A percentile compares a stretch with the other conserved stretches of the same genome.
phyloP scores from a whole-genome alignment of 139 green algal genomes.

The Tetraselmis striata region DNA sequence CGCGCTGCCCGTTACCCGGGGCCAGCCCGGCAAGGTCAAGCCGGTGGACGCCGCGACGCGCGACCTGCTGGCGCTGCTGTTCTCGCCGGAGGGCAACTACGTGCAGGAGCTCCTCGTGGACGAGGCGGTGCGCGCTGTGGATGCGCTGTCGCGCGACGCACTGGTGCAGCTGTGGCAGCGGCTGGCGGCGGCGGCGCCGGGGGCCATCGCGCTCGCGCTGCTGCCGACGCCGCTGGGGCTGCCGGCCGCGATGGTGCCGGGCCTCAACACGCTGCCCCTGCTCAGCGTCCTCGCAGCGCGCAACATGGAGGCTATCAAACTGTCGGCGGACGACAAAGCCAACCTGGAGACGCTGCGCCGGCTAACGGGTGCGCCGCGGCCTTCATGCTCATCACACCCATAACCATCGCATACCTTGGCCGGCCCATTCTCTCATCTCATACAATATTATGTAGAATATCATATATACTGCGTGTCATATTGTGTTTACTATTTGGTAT shows the following conservation, averaged over 20 bases:
- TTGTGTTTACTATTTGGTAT: too few species aligned
- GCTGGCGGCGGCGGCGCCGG: not conserved
- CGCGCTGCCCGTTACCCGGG: not conserved
- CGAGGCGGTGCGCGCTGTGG: slow-evolving; percentile 61
- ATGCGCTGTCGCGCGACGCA: slow-evolving; percentile 53
- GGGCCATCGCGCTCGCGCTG: not conserved
- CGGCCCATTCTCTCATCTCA: too few species aligned
- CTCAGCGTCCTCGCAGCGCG: not conserved
- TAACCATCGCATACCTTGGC: too few species aligned
- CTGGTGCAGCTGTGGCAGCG: slow-evolving; percentile 20
- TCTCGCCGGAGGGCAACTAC: slow-evolving; percentile 54
- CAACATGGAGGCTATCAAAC: not conserved
- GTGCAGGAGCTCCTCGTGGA: slow-evolving; percentile 72
- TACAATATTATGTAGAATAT: too few species aligned
- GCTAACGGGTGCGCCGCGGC: not conserved
- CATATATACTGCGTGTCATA: too few species aligned
- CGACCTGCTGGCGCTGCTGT: slow-evolving; percentile 61
- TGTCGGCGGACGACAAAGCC: not conserved
- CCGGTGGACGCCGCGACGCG: slow-evolving; percentile 38
- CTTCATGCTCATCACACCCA: too few species aligned
- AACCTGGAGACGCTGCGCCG: not conserved
- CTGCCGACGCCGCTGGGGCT: not conserved
- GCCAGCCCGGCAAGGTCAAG: not conserved
- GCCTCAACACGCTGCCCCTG: not conserved
- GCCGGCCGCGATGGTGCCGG: not conserved